Evolutionary conservation across 2,329 filamentous ascomycete species (phyloP).

Genomic region (Colletotrichum tropicale): DNA sequence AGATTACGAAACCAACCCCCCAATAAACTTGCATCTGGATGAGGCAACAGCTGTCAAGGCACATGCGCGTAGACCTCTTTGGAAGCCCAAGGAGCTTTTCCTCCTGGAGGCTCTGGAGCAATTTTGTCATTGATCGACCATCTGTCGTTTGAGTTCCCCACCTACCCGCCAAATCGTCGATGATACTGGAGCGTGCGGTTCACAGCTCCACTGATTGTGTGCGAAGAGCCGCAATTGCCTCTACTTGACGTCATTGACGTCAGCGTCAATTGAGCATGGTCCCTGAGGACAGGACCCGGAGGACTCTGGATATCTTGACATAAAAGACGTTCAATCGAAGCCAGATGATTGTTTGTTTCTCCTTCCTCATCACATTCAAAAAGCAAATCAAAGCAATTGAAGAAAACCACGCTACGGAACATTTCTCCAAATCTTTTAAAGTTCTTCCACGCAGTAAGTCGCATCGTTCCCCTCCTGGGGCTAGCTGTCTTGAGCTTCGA

Average conservation of each 20-base stretch:
- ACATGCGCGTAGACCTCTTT: not conserved
- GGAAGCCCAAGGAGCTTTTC: constrained; percentile 5
- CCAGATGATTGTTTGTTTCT: not conserved
- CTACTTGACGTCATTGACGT: constrained; percentile 24
- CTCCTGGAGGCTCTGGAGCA: not conserved
- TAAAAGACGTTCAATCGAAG: not conserved
- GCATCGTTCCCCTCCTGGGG: not conserved
- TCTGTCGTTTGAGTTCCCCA: constrained; percentile 10
- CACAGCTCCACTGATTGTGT: constrained; percentile 10
- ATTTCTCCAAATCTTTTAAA: not conserved
- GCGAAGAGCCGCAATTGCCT: constrained; percentile 16
- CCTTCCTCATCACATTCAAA: not conserved
- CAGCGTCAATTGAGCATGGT: not conserved
- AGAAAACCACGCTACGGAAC: not conserved
- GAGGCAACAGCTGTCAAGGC: not conserved
- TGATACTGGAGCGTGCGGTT: not conserved
- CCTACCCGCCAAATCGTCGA: constrained; percentile 9
- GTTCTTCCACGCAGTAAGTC: not conserved
- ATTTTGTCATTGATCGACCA: constrained; percentile 14
- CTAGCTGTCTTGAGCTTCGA: not conserved
- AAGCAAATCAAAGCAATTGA: not conserved
- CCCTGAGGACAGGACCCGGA: not conserved
- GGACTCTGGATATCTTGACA: not conserved
- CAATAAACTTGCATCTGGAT: constrained; percentile 4
- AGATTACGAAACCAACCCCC: not conserved